Percentiles rank a stretch among this genome's conserved stretches.
phyloP scores from a whole-genome alignment of 805 yeast genomes.

The Starmera amethionina region DNA sequence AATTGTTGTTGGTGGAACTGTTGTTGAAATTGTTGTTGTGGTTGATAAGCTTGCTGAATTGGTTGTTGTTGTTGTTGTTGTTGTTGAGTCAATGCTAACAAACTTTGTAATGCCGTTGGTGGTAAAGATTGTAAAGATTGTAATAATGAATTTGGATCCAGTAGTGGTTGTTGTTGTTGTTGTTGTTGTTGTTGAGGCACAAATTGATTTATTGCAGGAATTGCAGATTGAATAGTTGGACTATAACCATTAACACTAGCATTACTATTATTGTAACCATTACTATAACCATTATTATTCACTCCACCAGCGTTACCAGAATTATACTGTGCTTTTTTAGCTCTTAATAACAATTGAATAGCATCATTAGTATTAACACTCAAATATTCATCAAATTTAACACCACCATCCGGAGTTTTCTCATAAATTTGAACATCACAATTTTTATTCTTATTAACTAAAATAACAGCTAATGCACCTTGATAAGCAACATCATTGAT shows the following conservation, averaged over 20 bases:
- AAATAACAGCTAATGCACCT: constrained; percentile 64
- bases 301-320: neutral
- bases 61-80: neutral
- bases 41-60: constrained; percentile 2
- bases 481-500: constrained; percentile 72
- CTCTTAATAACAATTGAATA: constrained; percentile 41
- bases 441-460: constrained; percentile 42
- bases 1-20: constrained; percentile 9
- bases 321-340: constrained; percentile 21
- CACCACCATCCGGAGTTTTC: constrained; percentile 56
- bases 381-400: constrained; percentile 76
- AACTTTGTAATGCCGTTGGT: constrained; percentile 7
- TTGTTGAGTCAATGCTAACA: constrained; percentile 5
- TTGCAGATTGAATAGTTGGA: constrained; percentile 2
- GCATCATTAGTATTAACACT: constrained; percentile 61
- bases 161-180: constrained; percentile 4
- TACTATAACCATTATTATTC: constrained; percentile 1
- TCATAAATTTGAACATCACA: constrained; percentile 71
- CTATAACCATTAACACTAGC: constrained; percentile 5
- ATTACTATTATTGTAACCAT: neutral
- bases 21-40: constrained; percentile 6
- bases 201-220: neutral
- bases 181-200: constrained; percentile 1
- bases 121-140: constrained; percentile 6
- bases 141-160: neutral